Evolutionary conservation across 495 filamentous ascomycete species (phyloP), one percentile per base, ranked within the genome.

Genomic region (Thermochaetoides thermophila): DNA sequence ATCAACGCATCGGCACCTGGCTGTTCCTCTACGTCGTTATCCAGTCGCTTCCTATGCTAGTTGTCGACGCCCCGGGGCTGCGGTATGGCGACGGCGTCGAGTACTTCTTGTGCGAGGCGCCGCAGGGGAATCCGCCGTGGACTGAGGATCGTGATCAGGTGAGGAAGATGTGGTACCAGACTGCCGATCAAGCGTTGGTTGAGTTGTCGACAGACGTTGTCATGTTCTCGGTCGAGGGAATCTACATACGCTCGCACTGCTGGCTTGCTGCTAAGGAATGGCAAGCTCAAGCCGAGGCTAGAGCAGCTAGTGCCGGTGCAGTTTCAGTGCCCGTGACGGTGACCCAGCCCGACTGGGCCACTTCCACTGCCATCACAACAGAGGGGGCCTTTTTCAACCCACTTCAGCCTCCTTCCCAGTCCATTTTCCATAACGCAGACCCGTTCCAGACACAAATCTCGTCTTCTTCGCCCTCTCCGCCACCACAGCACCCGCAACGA

Each of bases 61-160:
- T 91, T 1, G 70, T 91, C 17, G 91, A 96, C 57, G 85, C 83
- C 3, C 81, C 81, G 2, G 80, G 73, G 8, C 55, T 93, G 25
- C 68, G 69, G 37, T 87, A 67, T 42, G 79, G 69, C 0, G 74
- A 93, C 18, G 78, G 75, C 3, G 84, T 92, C 8, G 91, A 95
- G 53, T 93, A 96, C 59, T 96, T 95, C 63, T 69, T 96, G n/a
- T 96, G 86, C 56, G 73, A 93, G 50, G 77, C 83, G 7, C 77
- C 86, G 0, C 76, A 80, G 43, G 80, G 81, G 14, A 76, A 76
- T 39, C 66, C 76, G 2, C 87, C 89, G 2, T 97, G 89, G 91
- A 75, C 78, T 29, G 74, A 81, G 33, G 78, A 84, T 29, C 67
- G 63, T 38, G 72, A 71, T 36, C 65, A 67, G 14, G 54, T 65